Conservation (phyloP, 139 green algal species). For the Spirogloea muscicola region DNA sequence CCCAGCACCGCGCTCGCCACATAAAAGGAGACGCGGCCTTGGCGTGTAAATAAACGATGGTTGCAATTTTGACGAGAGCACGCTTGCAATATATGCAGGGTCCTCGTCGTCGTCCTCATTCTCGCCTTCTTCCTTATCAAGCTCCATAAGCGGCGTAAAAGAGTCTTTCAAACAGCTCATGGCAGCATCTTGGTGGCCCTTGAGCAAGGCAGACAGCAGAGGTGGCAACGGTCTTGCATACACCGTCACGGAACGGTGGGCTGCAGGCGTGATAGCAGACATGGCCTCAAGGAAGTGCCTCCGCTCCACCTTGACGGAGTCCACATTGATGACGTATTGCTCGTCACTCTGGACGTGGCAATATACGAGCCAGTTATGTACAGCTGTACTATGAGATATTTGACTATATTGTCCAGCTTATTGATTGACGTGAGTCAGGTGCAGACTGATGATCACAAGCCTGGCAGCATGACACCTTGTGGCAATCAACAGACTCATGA, state of each 20-base stretch:
- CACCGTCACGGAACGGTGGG: slow-evolving; percentile 62
- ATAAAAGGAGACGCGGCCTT: slow-evolving; percentile 52
- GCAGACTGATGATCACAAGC: too few relatives aligned
- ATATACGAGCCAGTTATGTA: too few relatives aligned
- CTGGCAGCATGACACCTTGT: too few relatives aligned
- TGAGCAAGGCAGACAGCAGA: slow-evolving; percentile 5
- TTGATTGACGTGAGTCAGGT: too few relatives aligned
- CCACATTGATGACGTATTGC: slow-evolving; percentile 63
- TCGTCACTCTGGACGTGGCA: slow-evolving; percentile 43
- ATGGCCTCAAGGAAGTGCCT: slow-evolving; percentile 78
- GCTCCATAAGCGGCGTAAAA: slow-evolving; percentile 60
- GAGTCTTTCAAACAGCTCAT: slow-evolving; percentile 39
- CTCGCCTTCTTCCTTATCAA: slow-evolving; percentile 24
- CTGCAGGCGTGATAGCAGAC: slow-evolving; percentile 69
- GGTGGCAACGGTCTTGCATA: slow-evolving; percentile 60
- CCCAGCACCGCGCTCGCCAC: slow-evolving; percentile 19
- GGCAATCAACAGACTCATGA: too few relatives aligned
- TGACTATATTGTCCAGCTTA: too few relatives aligned
- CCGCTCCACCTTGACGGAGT: slow-evolving; percentile 56
- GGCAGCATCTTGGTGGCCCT: background rate
- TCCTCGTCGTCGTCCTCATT: slow-evolving; percentile 30
- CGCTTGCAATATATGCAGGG: background rate
- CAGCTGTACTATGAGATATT: too few relatives aligned
- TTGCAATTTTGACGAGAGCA: background rate
- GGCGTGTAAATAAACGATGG: slow-evolving; percentile 14